Percentiles rank a stretch among this genome's conserved stretches.
phyloP scores from a whole-genome alignment of 2,329 filamentous ascomycete genomes.

The Xenoacremonium recifei region DNA sequence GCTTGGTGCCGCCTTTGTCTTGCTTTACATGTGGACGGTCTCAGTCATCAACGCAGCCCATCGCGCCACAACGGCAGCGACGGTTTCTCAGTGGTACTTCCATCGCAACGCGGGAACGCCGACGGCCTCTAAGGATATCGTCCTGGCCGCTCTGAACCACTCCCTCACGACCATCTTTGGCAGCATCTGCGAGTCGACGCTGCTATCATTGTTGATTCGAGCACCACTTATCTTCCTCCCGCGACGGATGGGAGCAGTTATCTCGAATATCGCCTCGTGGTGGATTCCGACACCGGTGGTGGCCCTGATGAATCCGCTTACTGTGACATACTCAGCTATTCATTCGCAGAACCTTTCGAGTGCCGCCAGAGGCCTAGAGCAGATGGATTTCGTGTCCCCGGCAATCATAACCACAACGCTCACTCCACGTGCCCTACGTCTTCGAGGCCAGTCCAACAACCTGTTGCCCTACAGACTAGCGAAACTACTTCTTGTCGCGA shows the following conservation, averaged over 20 bases:
- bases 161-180: slow-evolving; percentile 85
- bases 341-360: slow-evolving; percentile 80
- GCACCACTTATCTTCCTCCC: slow-evolving; percentile 85
- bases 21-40: slow-evolving; percentile 95
- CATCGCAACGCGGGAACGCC: slow-evolving; percentile 81
- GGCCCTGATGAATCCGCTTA: slow-evolving; percentile 84
- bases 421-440: slow-evolving; percentile 52
- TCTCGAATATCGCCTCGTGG: slow-evolving; percentile 73
- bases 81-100: slow-evolving; percentile 98
- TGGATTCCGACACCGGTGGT: slow-evolving; percentile 83
- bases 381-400: slow-evolving; percentile 77
- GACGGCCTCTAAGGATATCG: slow-evolving; percentile 76
- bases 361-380: slow-evolving; percentile 75
- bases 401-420: slow-evolving; percentile 72
- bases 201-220: slow-evolving; percentile 76
- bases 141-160: slow-evolving; percentile 79
- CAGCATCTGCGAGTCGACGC: slow-evolving; percentile 83
- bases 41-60: slow-evolving; percentile 86
- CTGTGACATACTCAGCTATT: slow-evolving; percentile 89
- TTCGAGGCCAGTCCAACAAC: slow-evolving; percentile 44
- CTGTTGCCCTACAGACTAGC: slow-evolving; percentile 87
- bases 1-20: slow-evolving; percentile 86
- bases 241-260: slow-evolving; percentile 59
- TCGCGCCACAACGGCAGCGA: slow-evolving; percentile 86
- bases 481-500: slow-evolving; percentile 87